These are phyloP conservation scores for Blastocystis sp. DNA, from an alignment of 352 stramenopile genomes.

Conservation along the genomic window DNA sequence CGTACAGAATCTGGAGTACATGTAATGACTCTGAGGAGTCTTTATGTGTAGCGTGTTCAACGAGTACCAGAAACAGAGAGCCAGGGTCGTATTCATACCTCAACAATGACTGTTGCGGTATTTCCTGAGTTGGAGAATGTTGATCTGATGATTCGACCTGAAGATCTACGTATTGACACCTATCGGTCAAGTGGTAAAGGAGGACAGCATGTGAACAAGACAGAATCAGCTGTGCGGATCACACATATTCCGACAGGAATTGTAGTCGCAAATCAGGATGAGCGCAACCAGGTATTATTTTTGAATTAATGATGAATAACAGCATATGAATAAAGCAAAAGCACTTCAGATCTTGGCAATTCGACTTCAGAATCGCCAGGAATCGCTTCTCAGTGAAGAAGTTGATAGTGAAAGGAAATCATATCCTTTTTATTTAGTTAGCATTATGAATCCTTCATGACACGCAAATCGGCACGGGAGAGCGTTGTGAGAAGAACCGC, in stretches of 20 bases:
- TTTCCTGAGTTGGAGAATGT: conserved; percentile 84
- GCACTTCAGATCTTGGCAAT: conserved; percentile 93
- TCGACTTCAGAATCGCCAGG: conserved; percentile 89
- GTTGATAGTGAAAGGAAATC: conserved; percentile 14
- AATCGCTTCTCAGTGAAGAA: conserved; percentile 15
- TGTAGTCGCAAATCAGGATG: conserved; percentile 74
- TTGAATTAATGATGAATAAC: neutral
- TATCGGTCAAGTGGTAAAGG: conserved; percentile 90
- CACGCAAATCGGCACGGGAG: conserved; percentile 88
- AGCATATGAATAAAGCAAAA: conserved; percentile 96
- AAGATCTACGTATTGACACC: conserved; percentile 94
- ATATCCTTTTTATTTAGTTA: conserved; percentile 39
- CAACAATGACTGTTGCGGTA: conserved; percentile 92
- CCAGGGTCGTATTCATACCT: conserved; percentile 88
- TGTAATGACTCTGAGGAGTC: neutral
- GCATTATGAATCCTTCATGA: conserved; percentile 75
- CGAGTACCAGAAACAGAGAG: conserved; percentile 91
- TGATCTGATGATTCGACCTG: conserved; percentile 83
- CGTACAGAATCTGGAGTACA: conserved; percentile 97
- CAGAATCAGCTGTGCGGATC: conserved; percentile 91
- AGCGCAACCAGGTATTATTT: conserved; percentile 70
- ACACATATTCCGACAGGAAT: conserved; percentile 94
- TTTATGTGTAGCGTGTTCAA: conserved; percentile 80
- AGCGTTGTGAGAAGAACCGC: conserved; percentile 91
- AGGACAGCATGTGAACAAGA: conserved; percentile 99